phyloP scores from a whole-genome alignment of 352 stramenopile species.

The Blastocystis sp. region DNA sequence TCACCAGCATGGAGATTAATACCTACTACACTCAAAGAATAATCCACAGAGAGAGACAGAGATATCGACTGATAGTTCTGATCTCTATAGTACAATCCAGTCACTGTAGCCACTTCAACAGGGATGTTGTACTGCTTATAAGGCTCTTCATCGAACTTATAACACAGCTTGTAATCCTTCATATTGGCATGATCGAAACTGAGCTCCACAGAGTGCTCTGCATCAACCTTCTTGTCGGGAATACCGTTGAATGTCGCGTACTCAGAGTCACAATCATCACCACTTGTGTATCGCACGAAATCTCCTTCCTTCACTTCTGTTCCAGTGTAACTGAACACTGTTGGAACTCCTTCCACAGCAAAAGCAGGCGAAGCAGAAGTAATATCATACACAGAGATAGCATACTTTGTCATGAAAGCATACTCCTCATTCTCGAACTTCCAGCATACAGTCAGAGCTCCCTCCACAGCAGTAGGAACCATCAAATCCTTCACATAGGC shows the following conservation, averaged over 20 bases:
- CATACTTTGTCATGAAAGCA: slow-evolving; percentile 56
- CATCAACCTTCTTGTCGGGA: slow-evolving; percentile 28
- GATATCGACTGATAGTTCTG: slow-evolving; percentile 1
- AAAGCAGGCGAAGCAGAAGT: background rate
- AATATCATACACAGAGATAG: slow-evolving; percentile 53
- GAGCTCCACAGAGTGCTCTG: background rate
- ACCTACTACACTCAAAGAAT: slow-evolving; percentile 2
- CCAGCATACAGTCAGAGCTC: slow-evolving; percentile 30
- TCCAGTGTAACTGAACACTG: slow-evolving; percentile 1
- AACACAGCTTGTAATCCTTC: slow-evolving; percentile 54
- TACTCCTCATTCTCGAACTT: slow-evolving; percentile 64
- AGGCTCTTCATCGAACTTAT: slow-evolving; percentile 67
- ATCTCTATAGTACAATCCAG: background rate
- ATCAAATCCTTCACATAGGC: slow-evolving; percentile 57
- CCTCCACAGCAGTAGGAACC: background rate
- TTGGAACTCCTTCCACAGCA: slow-evolving; percentile 12
- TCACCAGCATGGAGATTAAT: slow-evolving; percentile 48
- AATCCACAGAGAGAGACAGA: background rate
- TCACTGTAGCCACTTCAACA: slow-evolving; percentile 54
- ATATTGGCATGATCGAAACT: slow-evolving; percentile 28
- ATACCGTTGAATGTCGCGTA: slow-evolving; percentile 27
- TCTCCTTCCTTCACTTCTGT: slow-evolving; percentile 39
- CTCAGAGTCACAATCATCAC: background rate
- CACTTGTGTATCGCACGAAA: slow-evolving; percentile 40
- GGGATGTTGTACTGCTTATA: slow-evolving; percentile 49